Base-by-base conservation (phyloP, 2,329 filamentous ascomycete species). In the Apiospora koreana region DNA sequence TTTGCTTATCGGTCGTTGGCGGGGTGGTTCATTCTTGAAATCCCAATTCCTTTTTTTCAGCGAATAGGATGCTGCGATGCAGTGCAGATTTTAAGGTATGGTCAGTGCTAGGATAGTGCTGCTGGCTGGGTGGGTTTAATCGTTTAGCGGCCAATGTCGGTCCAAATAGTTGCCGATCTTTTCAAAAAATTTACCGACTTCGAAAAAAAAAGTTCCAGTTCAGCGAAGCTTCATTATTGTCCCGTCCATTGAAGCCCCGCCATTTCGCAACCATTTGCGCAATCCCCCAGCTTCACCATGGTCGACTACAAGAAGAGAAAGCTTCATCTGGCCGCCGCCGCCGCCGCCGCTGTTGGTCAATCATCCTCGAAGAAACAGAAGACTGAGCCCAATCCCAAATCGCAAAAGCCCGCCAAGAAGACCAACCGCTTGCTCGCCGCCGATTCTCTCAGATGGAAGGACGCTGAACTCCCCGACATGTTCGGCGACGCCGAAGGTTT, bases 401-500 rank as follows among this genome's bases (percentile, higher is more conserved):
- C 54, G 31, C 31, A 62, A 38, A 75, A 72, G 66, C 31, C 62
- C 9, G 67, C 73, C 38, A 75, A 78, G 77, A 78, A 81, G 77
- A 71, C 79, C 74, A 65, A 70, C 77, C 77, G 79, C 21, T n/a
- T 64, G 23, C 41, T 66, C 10, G 66, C 38, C 31, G 41, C 67
- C 45, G 68, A 70, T 43, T 65, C 85, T 1, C 80, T 92, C 58
- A 79, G 82, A 79, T 92, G 89, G 89, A 84, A 87, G 75, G 80
- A 84, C 48, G 84, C 87, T 14, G 85, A 89, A 25, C 89, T 96
- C 3, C 93, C 94, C 8, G 93, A 95, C 77, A 90, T 92, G 78
- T 86, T 95, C 75, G 91, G 95, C 64, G 94, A 98, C 82, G 93
- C 93, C n/a, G 94, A 97, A 73, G 96, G 96, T 0, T 98, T 99